Conservation (phyloP, 768 basidiomycete genomes). For the Suillus spraguei region DNA sequence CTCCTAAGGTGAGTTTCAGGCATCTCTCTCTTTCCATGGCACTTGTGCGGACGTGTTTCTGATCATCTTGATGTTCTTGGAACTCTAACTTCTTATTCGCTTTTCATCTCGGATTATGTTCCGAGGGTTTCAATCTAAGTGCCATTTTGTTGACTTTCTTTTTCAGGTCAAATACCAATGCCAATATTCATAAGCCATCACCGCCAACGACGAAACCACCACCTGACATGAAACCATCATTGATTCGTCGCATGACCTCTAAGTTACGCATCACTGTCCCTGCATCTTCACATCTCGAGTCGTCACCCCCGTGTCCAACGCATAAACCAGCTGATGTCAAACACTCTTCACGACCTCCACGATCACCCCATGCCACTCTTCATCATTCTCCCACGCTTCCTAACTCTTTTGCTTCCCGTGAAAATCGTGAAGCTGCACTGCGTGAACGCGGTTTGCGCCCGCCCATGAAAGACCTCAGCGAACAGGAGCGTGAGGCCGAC, state of each 20-base stretch:
- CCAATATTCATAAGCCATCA: not conserved
- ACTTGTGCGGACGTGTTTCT: not conserved
- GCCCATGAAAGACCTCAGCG: constrained; percentile 38
- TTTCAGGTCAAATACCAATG: constrained; percentile 7
- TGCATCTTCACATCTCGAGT: not conserved
- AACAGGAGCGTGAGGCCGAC: constrained; percentile 44
- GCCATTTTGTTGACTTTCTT: not conserved
- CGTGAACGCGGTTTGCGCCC: constrained; percentile 63
- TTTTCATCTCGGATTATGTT: not conserved
- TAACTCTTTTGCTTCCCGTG: constrained; percentile 24
- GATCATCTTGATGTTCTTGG: not conserved
- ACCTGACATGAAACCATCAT: constrained; percentile 16
- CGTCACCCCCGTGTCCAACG: constrained; percentile 19
- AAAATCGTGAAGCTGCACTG: constrained; percentile 51
- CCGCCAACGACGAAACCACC: constrained; percentile 1
- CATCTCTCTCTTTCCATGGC: not conserved
- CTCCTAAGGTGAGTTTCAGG: constrained; percentile 19
- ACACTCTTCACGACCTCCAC: constrained; percentile 6
- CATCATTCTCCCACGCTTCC: constrained; percentile 22
- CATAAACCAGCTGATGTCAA: constrained; percentile 17
- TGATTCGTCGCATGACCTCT: constrained; percentile 34
- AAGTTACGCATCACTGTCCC: constrained; percentile 29
- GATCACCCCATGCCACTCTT: constrained; percentile 6
- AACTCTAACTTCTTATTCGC: not conserved
- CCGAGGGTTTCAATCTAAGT: not conserved